Percentiles rank a stretch among this genome's conserved stretches.
phyloP scores from a whole-genome alignment of 2,329 filamentous ascomycete genomes.

The Bisporella sp. region DNA sequence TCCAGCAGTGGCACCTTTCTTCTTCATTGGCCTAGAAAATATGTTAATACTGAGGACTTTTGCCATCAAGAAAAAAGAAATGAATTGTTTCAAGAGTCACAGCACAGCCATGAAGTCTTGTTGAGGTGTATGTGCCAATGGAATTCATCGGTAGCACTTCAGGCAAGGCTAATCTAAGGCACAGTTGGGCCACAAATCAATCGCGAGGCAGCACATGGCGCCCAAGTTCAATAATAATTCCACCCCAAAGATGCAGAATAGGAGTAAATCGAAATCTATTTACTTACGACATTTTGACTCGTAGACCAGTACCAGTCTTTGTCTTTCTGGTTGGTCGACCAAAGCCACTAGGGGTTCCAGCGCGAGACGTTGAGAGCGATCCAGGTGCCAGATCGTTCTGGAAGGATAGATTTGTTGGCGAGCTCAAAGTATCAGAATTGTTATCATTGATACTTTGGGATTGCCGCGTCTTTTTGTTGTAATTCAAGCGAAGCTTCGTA shows the following conservation, averaged over 20 bases:
- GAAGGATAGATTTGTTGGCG: conserved; percentile 44
- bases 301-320: conserved; percentile 45
- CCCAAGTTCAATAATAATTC: too few relatives aligned
- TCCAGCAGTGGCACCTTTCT: conserved; percentile 60
- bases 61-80: too few relatives aligned
- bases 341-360: conserved; percentile 49
- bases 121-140: too few relatives aligned
- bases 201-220: too few relatives aligned
- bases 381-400: conserved; percentile 35
- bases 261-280: conserved; percentile 11
- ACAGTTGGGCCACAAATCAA: not conserved
- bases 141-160: too few relatives aligned
- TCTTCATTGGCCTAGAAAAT: conserved; percentile 61
- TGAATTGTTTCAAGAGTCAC: too few relatives aligned
- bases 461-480: conserved; percentile 4
- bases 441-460: conserved; percentile 32
- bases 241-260: too few relatives aligned
- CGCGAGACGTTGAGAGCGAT: conserved; percentile 47
- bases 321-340: conserved; percentile 49
- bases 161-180: too few relatives aligned
- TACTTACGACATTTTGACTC: conserved; percentile 65
- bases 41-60: not conserved
- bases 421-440: conserved; percentile 45
- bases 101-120: too few relatives aligned
- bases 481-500: conserved; percentile 20